Conservation (phyloP, 768 basidiomycete genomes). For the Hygrocybe punicea region DNA sequence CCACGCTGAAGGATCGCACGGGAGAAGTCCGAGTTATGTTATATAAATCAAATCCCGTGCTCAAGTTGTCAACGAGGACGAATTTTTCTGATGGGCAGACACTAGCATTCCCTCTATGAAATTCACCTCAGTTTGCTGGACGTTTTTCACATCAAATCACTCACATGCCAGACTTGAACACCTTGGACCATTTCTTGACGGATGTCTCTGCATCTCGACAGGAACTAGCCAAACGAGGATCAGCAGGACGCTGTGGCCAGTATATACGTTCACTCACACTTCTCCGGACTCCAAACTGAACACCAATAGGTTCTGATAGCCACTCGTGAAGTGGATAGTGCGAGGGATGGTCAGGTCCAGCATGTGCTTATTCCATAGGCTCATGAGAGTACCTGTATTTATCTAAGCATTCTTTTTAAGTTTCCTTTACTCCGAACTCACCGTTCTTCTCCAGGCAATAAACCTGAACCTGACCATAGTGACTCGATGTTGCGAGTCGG, state of each 20-base stretch:
- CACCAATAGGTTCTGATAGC: neutral
- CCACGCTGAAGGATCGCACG: neutral
- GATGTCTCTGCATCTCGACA: neutral
- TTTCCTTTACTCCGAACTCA: neutral
- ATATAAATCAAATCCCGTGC: neutral
- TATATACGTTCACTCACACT: neutral
- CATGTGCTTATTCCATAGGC: neutral
- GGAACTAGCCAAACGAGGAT: neutral
- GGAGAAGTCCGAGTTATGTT: neutral
- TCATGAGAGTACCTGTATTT: neutral
- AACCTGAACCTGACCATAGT: neutral
- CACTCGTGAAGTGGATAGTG: neutral
- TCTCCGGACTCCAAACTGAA: neutral
- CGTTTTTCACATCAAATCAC: neutral
- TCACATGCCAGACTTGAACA: slow-evolving; percentile 5
- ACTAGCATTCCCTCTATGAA: neutral
- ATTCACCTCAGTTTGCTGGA: neutral
- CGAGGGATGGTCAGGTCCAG: neutral
- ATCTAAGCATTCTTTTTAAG: neutral
- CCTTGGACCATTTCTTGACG: neutral
- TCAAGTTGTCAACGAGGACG: neutral
- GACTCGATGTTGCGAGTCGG: neutral
- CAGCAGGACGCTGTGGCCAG: neutral
- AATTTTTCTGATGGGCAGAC: neutral
- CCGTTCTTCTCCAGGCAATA: neutral